Percentiles rank a stretch among this genome's conserved stretches.
Evolutionary conservation across 495 filamentous ascomycete genomes (phyloP).

Genomic region (Chaetomium cochliodes): DNA sequence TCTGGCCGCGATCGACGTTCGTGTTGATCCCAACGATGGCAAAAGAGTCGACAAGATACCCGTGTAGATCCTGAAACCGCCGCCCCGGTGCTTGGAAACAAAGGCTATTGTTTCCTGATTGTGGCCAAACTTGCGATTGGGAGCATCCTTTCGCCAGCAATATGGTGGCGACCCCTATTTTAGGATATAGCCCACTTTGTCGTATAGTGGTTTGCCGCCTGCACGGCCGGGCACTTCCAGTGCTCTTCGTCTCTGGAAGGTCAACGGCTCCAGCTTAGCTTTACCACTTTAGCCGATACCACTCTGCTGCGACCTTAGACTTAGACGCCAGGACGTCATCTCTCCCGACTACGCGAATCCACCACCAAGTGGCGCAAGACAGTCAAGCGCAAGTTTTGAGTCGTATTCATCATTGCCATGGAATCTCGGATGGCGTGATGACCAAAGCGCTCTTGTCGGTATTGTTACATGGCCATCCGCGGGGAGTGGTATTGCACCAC

Average conservation of each 20-base stretch:
- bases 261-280: background rate
- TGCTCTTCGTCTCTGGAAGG: background rate
- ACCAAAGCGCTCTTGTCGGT: background rate
- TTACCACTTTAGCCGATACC: constrained; percentile 6
- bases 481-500: background rate
- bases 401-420: background rate
- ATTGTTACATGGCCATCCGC: background rate
- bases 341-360: background rate
- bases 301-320: background rate
- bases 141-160: background rate
- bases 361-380: background rate
- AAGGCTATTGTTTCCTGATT: background rate
- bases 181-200: background rate
- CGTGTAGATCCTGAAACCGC: constrained; percentile 10
- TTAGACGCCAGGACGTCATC: background rate
- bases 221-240: background rate
- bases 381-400: background rate
- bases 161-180: constrained; percentile 1
- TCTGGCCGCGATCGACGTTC: background rate
- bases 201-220: background rate
- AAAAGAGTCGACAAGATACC: background rate
- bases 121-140: background rate
- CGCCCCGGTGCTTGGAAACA: constrained; percentile 7
- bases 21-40: background rate
- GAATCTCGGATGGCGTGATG: background rate